A percentile compares a stretch with the other conserved stretches of the same genome.
Conservation (phyloP, 73 alveolate species). For the Paramecium octaurelia region DNA sequence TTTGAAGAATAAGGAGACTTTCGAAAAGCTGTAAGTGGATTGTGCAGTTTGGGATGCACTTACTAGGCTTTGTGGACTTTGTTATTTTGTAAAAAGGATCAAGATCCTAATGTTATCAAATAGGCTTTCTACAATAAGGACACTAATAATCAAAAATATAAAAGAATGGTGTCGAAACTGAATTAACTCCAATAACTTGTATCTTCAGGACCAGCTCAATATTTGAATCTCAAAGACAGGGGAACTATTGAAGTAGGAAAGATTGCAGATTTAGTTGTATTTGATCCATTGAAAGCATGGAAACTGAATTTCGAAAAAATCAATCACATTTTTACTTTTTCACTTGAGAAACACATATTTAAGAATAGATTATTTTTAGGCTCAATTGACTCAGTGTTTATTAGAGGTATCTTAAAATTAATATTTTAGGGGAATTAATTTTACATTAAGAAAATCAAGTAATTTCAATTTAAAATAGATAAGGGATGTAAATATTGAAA, state of each 20-base stretch:
- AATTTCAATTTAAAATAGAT: background rate
- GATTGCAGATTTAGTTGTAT: background rate
- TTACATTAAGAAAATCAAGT: background rate
- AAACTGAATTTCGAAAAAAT: background rate
- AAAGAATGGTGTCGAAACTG: background rate
- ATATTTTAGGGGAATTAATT: background rate
- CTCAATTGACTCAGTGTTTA: background rate
- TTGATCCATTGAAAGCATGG: background rate
- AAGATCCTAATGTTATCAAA: background rate
- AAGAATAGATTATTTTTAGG: background rate
- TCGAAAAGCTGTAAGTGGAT: background rate
- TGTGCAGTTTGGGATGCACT: background rate
- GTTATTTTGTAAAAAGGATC: background rate
- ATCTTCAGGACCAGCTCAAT: background rate
- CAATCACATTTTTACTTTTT: background rate
- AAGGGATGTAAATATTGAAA: background rate
- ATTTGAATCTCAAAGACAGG: background rate
- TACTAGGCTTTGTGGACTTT: background rate
- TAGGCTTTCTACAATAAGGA: background rate
- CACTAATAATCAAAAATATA: background rate
- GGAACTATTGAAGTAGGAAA: background rate
- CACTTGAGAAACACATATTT: background rate
- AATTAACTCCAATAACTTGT: background rate
- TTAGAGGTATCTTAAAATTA: background rate
- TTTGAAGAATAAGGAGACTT: conserved; percentile 1